Base-by-base conservation (phyloP, 2,329 filamentous ascomycete species). In the Claviceps sp. region DNA sequence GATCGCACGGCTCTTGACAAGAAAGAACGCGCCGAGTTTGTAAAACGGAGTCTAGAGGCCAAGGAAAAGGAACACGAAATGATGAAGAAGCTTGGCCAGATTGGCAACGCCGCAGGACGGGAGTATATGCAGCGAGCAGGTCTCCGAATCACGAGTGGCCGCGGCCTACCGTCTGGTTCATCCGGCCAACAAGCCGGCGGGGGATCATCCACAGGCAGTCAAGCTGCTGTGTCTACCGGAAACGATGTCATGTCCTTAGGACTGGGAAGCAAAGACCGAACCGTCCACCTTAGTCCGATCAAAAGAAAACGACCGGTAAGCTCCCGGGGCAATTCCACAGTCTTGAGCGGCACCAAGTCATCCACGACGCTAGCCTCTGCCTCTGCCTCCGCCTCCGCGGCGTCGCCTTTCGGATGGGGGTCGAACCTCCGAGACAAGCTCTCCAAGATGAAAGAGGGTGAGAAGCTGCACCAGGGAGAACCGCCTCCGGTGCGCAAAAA, bases 41-140 rank as follows among this genome's bases (percentile, higher is more conserved):
- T 87, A 57, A 82, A 81, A 56, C 76, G 81, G 52, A 76, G 77
- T 3, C 70, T 89, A 5, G 77, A 80, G 5, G 78, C 77, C 14
- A 77, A 81, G 59, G 85, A 90, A 65, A 84, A 79, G 61, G 87
- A 91, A 64, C 73, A 81, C 20, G 82, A 87, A 24, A 76, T 93
- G 48, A 84, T 82, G 57, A 81, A 79, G 62, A 80, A 79, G 58
- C 72, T 93, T 2, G 79, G 79, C 9, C 70, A 77, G 49, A 70
- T 82, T 54, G 85, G 85, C 9, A 76, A 71, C 48, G 82, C 82
- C 5, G 76, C 84, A 0, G 86, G 85, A 2, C 78, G 74, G 47
- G 84, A 88, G 55, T 90, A 90, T 65, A 82, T 89, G 76, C 74
- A 70, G 50, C 66, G 57, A 26, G 53, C 64, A n/a, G 63, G 61